Base-by-base conservation (phyloP, 768 basidiomycete genomes). In the Pholiota molesta region DNA sequence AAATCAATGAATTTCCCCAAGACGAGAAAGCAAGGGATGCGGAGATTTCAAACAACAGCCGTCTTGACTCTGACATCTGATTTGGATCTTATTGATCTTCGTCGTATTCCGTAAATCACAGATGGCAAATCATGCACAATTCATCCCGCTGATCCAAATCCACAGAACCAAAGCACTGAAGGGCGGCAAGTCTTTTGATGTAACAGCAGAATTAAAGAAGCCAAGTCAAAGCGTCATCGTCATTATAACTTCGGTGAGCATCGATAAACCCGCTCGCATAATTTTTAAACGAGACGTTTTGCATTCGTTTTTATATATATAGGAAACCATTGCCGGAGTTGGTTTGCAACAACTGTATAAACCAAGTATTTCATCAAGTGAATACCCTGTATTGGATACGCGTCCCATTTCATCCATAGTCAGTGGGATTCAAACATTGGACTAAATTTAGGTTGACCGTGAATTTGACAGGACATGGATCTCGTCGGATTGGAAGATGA, bases 11-110 rank as follows among this genome's bases (percentile, higher is more conserved):
- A 66, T 8, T 66, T 66, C 7, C 62, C 72, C 23, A 82, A 76
- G 61, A 66, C 68, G 42, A 87, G 83, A 66, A 85, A 81, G 67
- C 71, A 73, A 65, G 72, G 77, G n/a, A 72, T 72, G 39, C 64
- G 63, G 26, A 40, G 54, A 51, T 72, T 75, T 7, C 85, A 88
- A 63, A 88, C 86, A 81, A 92, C 93, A 0, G 79, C 83, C 29
- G 78, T 95, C n/a, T 73, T 94, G 45, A 88, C 89, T 4, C 52
- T 91, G 40, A 92, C 89, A 0, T 93, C 92, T 1, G 93, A 94
- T 70, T 74, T 86, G 67, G 81, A 83, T 23, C 86, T 89, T 55
- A 73, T 97, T 60, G 92, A 94, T 69, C 95, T 90, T 70, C 87
- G 94, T 31, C 84, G 91, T 21, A 91, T 91, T 47, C 79, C 83